phyloP scores from a whole-genome alignment of 2,329 filamentous ascomycete species.

The Sclerotinia sclerotiorum region DNA sequence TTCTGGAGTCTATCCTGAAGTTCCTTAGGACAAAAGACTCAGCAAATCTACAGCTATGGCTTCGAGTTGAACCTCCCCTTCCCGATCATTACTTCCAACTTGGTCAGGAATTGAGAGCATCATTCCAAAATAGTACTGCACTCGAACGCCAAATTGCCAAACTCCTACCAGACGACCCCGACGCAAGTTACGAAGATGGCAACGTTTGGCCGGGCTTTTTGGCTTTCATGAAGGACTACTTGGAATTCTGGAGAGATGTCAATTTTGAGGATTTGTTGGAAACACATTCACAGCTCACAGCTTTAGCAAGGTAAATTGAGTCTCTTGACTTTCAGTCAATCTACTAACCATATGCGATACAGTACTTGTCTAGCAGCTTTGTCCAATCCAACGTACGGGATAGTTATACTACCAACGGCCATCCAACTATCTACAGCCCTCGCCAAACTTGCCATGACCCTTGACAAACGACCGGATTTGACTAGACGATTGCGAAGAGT shows the following conservation, averaged over 20 bases:
- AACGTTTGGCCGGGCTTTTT: slow-evolving; percentile 75
- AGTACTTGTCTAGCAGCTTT: slow-evolving; percentile 84
- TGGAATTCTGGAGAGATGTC: slow-evolving; percentile 78
- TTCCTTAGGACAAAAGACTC: slow-evolving; percentile 66
- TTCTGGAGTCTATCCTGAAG: slow-evolving; percentile 62
- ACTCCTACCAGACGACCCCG: slow-evolving; percentile 63
- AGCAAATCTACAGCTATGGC: slow-evolving; percentile 63
- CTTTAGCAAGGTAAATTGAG: slow-evolving; percentile 67
- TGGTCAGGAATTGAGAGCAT: slow-evolving; percentile 62
- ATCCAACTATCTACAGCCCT: slow-evolving; percentile 79
- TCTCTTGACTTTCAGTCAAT: not conserved
- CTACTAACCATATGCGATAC: slow-evolving; percentile 22
- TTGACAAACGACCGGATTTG: slow-evolving; percentile 78
- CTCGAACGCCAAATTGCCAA: slow-evolving; percentile 64
- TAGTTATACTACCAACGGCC: slow-evolving; percentile 79
- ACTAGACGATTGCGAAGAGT: slow-evolving; percentile 59
- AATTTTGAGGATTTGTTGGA: slow-evolving; percentile 72
- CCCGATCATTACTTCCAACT: slow-evolving; percentile 67
- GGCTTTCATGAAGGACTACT: slow-evolving; percentile 77
- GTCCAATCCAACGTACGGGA: slow-evolving; percentile 74
- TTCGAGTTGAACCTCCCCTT: slow-evolving; percentile 73
- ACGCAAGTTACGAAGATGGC: slow-evolving; percentile 62
- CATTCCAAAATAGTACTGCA: slow-evolving; percentile 52
- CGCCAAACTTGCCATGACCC: slow-evolving; percentile 76
- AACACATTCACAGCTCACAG: slow-evolving; percentile 73